Evolutionary conservation across 306 rosid genomes (phyloP).

Genomic region (Vicia sativa): DNA sequence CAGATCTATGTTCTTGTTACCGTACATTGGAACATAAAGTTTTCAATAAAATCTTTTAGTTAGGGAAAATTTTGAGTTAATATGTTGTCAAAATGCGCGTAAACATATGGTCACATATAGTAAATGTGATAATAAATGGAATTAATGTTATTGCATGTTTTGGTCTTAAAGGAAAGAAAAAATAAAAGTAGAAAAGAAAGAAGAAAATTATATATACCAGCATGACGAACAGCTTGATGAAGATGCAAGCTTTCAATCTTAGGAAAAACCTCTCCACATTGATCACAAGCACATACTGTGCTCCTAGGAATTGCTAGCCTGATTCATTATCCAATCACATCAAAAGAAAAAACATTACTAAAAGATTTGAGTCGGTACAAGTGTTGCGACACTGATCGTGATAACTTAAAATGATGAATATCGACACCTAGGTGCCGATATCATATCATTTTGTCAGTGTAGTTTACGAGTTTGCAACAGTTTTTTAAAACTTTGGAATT

Average conservation of each 20-base stretch:
- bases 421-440: too few relatives aligned
- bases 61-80: too few relatives aligned
- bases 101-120: constrained; percentile 24
- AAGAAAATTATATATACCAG: constrained; percentile 62
- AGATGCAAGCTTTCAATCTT: constrained; percentile 85
- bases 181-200: neutral
- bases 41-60: neutral
- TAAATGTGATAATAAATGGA: neutral
- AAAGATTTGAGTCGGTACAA: too few relatives aligned
- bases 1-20: constrained; percentile 21
- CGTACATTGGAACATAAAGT: constrained; percentile 18
- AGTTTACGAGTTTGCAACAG: too few relatives aligned
- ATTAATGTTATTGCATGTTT: constrained; percentile 25
- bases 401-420: too few relatives aligned
- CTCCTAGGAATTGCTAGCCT: constrained; percentile 79
- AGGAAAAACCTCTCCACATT: constrained; percentile 92
- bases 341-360: too few relatives aligned
- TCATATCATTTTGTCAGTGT: too few relatives aligned
- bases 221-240: constrained; percentile 94
- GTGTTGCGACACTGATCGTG: too few relatives aligned
- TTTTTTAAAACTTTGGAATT: neutral
- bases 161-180: neutral
- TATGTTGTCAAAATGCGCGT: constrained; percentile 4
- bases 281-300: constrained; percentile 75
- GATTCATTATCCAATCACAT: constrained; percentile 33